These are phyloP conservation scores for Escovopsis sp. DNA, from an alignment of 2,329 filamentous ascomycete species.

Conservation along the genomic window DNA sequence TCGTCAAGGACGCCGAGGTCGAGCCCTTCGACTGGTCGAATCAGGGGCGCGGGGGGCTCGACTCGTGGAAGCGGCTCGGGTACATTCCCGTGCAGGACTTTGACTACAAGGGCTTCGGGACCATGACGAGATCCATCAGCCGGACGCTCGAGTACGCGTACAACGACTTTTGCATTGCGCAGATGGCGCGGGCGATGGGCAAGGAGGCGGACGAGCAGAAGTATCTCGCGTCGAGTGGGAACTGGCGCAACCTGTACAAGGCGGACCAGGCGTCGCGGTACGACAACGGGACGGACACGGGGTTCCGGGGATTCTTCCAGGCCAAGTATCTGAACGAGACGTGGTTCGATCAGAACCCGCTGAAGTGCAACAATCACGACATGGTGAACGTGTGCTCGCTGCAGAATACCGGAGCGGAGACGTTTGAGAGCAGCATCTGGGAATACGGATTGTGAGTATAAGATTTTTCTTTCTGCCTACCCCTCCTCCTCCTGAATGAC, in stretches of 20 bases:
- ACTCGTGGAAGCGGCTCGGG: constrained; percentile 55
- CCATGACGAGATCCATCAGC: constrained; percentile 55
- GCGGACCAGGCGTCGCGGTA: constrained; percentile 38
- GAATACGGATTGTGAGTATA: constrained; percentile 51
- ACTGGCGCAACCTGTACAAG: constrained; percentile 56
- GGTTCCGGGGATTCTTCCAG: constrained; percentile 57
- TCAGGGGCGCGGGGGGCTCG: constrained; percentile 55
- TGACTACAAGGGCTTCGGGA: constrained; percentile 51
- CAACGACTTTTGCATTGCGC: constrained; percentile 56
- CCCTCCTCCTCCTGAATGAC: too few relatives aligned
- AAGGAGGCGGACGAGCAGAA: constrained; percentile 40
- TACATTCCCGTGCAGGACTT: constrained; percentile 60
- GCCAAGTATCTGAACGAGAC: constrained; percentile 52
- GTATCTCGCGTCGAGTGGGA: constrained; percentile 43
- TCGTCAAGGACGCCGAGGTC: constrained; percentile 58
- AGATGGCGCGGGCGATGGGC: constrained; percentile 44
- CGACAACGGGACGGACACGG: constrained; percentile 42
- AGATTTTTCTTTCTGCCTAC: neutral
- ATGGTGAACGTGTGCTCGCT: constrained; percentile 43
- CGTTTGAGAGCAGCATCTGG: constrained; percentile 59
- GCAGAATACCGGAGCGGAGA: constrained; percentile 48
- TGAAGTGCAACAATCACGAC: constrained; percentile 43
- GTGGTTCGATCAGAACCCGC: constrained; percentile 54
- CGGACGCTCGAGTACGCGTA: constrained; percentile 67
- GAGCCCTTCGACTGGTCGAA: constrained; percentile 57